Percentiles rank a stretch among this genome's conserved stretches.
Evolutionary conservation across 2,329 filamentous ascomycete genomes (phyloP).

Genomic region (Xylariaceae sp.): DNA sequence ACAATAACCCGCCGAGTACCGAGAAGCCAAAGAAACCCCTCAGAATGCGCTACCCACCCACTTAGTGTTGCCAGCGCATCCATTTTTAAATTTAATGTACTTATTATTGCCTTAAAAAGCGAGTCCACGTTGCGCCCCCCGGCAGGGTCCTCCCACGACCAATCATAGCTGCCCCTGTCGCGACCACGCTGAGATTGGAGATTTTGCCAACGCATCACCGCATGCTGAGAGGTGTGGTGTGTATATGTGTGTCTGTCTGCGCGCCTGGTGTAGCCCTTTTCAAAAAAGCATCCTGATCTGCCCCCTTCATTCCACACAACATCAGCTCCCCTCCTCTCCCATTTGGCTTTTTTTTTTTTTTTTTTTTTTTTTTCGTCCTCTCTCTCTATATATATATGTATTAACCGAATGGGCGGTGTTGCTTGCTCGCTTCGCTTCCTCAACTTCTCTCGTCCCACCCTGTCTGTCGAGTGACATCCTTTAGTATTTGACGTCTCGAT

Average conservation of each 20-base stretch:
- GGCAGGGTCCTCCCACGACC: conserved; percentile 23
- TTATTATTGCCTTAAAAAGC: conserved; percentile 12
- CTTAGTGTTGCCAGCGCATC: conserved; percentile 18
- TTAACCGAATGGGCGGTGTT: background rate
- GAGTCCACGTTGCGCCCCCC: conserved; percentile 27
- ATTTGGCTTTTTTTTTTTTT: background rate
- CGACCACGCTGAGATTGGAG: conserved; percentile 26
- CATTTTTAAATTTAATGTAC: background rate
- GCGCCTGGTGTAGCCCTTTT: conserved; percentile 27
- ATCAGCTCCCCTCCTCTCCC: conserved; percentile 17
- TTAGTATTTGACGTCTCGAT: conserved; percentile 1
- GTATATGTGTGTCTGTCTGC: conserved; percentile 29
- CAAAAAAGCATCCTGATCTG: conserved; percentile 16
- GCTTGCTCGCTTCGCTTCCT: background rate
- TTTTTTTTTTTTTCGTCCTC: conserved; percentile 11
- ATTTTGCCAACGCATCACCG: conserved; percentile 35
- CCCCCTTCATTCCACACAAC: conserved; percentile 22
- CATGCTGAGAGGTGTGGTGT: conserved; percentile 32
- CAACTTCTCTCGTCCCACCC: background rate
- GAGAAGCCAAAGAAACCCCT: conserved; percentile 2
- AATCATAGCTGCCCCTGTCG: conserved; percentile 29
- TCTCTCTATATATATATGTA: conserved; percentile 4
- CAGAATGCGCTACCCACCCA: conserved; percentile 19
- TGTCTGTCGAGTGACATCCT: conserved; percentile 11
- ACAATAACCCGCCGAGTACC: background rate